phyloP scores from a whole-genome alignment of 1,284 basidiomycete genomes.

The Ustilago tritici region DNA sequence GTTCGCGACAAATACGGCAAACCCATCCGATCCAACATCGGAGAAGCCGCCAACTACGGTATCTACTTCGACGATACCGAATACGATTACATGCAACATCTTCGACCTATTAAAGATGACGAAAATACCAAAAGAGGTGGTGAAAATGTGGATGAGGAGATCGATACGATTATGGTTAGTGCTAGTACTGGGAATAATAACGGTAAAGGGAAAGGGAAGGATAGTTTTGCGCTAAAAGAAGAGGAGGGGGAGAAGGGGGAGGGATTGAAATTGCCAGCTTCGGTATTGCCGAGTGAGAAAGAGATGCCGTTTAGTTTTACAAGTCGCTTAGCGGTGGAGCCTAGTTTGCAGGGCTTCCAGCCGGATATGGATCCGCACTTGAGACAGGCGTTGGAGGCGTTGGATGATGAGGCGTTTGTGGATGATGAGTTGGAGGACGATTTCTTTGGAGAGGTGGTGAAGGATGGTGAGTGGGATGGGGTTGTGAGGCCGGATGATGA shows the following conservation, averaged over 20 bases:
- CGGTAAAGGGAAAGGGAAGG: conserved; percentile 51
- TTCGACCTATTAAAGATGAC: conserved; percentile 71
- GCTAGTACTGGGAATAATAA: conserved; percentile 48
- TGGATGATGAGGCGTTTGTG: conserved; percentile 86
- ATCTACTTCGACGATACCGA: conserved; percentile 97
- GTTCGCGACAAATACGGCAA: conserved; percentile 72
- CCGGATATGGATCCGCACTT: conserved; percentile 97
- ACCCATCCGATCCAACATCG: conserved; percentile 72
- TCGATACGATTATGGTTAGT: conserved; percentile 55
- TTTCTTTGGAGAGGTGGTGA: conserved; percentile 75
- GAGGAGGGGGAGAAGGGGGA: conserved; percentile 18
- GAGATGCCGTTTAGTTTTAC: conserved; percentile 53
- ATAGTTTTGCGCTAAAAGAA: conserved; percentile 50
- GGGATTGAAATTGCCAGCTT: conserved; percentile 75
- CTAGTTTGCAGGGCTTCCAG: conserved; percentile 79
- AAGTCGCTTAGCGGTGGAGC: conserved; percentile 47
- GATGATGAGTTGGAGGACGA: conserved; percentile 76
- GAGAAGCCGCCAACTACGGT: conserved; percentile 90
- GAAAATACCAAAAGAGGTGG: conserved; percentile 62
- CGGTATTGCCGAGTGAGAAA: conserved; percentile 67
- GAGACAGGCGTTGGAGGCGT: conserved; percentile 89
- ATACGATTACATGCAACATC: conserved; percentile 99
- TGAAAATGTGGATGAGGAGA: conserved; percentile 59
- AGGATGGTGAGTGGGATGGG: conserved; percentile 71
- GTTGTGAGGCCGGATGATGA: conserved; percentile 35